Evolutionary conservation across 1,284 basidiomycete genomes (phyloP).

Genomic region (Boletus smithii): DNA sequence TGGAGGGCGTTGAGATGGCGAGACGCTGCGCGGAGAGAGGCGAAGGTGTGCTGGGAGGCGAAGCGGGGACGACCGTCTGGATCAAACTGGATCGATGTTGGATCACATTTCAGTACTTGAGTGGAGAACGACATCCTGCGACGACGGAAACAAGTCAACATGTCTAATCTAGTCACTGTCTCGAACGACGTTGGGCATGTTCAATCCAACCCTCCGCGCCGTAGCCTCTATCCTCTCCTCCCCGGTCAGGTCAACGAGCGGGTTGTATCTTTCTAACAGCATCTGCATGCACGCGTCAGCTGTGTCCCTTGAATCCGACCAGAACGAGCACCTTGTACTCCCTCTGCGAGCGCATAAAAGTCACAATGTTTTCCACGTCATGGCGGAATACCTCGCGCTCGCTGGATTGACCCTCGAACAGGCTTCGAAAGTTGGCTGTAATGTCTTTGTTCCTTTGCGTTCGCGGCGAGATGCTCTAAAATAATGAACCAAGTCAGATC

Average conservation of each 20-base stretch:
- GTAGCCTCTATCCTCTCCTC: slow-evolving; percentile 82
- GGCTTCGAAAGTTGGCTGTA: slow-evolving; percentile 51
- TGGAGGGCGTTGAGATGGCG: slow-evolving; percentile 44
- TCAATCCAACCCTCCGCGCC: slow-evolving; percentile 80
- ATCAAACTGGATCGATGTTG: slow-evolving; percentile 51
- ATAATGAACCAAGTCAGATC: background rate
- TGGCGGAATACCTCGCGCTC: slow-evolving; percentile 36
- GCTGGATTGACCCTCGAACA: slow-evolving; percentile 46
- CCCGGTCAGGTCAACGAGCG: slow-evolving; percentile 70
- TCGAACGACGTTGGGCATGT: slow-evolving; percentile 48
- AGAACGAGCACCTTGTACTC: slow-evolving; percentile 43
- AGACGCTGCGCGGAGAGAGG: slow-evolving; percentile 48
- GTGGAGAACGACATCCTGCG: slow-evolving; percentile 15
- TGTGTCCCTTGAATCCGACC: background rate
- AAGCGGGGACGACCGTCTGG: slow-evolving; percentile 41
- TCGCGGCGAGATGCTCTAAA: slow-evolving; percentile 42
- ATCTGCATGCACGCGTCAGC: slow-evolving; percentile 41
- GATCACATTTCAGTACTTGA: slow-evolving; percentile 51
- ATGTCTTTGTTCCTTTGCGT: slow-evolving; percentile 45
- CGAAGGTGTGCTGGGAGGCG: slow-evolving; percentile 42
- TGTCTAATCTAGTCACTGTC: background rate
- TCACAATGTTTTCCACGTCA: slow-evolving; percentile 62
- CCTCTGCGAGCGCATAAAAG: slow-evolving; percentile 71
- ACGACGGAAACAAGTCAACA: slow-evolving; percentile 3
- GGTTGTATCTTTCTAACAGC: slow-evolving; percentile 83